These are phyloP conservation scores for Mycothermus thermophilus DNA, from an alignment of 495 filamentous ascomycete genomes.

Conservation along the genomic window DNA sequence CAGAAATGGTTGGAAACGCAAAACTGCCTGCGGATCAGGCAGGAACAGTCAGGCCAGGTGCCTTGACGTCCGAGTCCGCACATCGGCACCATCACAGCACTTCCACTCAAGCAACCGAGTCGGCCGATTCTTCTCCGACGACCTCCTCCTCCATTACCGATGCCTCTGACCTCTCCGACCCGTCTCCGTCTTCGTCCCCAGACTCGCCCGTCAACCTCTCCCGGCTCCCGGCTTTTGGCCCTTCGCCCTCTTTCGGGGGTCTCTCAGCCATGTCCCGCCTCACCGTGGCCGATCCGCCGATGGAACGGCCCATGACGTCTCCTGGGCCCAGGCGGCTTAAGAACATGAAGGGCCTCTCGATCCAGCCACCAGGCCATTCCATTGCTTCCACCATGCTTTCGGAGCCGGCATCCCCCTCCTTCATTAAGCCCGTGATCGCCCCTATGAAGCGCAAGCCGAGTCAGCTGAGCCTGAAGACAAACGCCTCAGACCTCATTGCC, in stretches of 20 bases:
- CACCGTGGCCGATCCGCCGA: conserved; percentile 23
- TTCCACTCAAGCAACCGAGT: conserved; percentile 73
- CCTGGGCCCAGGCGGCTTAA: conserved; percentile 63
- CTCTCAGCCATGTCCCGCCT: conserved; percentile 32
- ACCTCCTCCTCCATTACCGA: conserved; percentile 91
- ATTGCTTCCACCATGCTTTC: conserved; percentile 37
- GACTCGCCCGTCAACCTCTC: conserved; percentile 62
- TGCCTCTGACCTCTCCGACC: conserved; percentile 74
- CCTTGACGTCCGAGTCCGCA: conserved; percentile 24
- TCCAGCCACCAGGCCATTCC: conserved; percentile 56
- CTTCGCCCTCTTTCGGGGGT: conserved; percentile 31
- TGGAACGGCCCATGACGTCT: conserved; percentile 44
- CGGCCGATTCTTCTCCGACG: conserved; percentile 86
- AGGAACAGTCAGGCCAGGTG: conserved; percentile 21
- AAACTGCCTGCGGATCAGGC: no score
- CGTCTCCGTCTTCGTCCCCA: conserved; percentile 80
- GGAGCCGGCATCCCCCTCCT: conserved; percentile 69
- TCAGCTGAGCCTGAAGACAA: conserved; percentile 51
- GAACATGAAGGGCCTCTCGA: conserved; percentile 86
- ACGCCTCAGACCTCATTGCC: conserved; percentile 35
- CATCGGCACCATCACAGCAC: conserved; percentile 51
- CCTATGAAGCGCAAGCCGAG: conserved; percentile 60
- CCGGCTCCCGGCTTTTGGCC: conserved; percentile 40
- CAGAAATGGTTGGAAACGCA: no score
- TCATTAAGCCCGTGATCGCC: conserved; percentile 61